Evolutionary conservation across 352 stramenopile species (phyloP).

Genomic region (Saprolegnia parasitica): DNA sequence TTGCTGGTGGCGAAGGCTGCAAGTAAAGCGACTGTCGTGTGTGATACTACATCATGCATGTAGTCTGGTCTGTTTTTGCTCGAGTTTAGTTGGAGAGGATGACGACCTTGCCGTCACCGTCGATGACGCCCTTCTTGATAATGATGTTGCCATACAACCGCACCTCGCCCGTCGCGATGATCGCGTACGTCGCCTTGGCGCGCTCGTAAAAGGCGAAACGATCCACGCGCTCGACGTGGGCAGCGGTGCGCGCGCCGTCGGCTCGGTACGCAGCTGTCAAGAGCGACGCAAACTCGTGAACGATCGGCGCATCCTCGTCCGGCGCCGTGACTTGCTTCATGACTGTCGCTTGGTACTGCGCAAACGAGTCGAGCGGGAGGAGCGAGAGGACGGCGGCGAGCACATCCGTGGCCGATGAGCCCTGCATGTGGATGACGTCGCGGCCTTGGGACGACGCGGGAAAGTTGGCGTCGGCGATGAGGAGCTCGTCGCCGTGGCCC

Average conservation of each 20-base stretch:
- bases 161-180: conserved; percentile 43
- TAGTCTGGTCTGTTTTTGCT: too few species aligned
- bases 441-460: conserved; percentile 31
- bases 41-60: too few species aligned
- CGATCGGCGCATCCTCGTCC: conserved; percentile 25
- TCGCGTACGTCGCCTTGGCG: conserved; percentile 37
- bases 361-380: conserved; percentile 47
- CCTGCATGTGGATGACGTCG: conserved; percentile 16
- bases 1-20: conserved; percentile 38
- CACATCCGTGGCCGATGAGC: conserved; percentile 29
- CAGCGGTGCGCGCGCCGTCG: conserved; percentile 27
- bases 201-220: conserved; percentile 44
- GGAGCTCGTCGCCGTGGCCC: conserved; percentile 43
- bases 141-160: conserved; percentile 45
- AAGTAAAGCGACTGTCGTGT: too few species aligned
- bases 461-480: conserved; percentile 46
- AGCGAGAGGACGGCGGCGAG: conserved; percentile 38
- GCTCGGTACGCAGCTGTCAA: not conserved
- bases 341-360: conserved; percentile 32
- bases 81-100: conserved; percentile 30
- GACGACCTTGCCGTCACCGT: conserved; percentile 40
- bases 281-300: conserved; percentile 11
- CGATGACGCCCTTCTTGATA: conserved; percentile 41
- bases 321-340: conserved; percentile 30
- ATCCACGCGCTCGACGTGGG: conserved; percentile 32